Evolutionary conservation across 2,329 filamentous ascomycete species (phyloP).

Genomic region (Pseudogymnoascus pannorum): DNA sequence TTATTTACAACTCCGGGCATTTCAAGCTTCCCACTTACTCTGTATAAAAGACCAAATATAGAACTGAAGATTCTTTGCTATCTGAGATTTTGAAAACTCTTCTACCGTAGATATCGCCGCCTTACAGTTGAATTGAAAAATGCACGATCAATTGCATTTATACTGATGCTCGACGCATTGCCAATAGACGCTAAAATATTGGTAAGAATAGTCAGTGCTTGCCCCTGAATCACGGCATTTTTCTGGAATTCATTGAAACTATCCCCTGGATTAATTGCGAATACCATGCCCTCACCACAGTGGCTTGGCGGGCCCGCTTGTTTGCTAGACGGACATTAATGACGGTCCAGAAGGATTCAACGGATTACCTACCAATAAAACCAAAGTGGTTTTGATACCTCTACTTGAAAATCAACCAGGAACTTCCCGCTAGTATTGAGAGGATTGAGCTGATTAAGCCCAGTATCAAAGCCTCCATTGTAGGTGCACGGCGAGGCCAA

Average conservation of each 20-base stretch:
- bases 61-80: no score
- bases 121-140: no score
- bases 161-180: no score
- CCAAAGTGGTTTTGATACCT: constrained; percentile 21
- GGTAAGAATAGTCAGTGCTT: constrained; percentile 1
- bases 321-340: background rate
- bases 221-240: background rate
- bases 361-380: constrained; percentile 19
- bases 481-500: constrained; percentile 57
- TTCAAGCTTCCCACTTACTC: no score
- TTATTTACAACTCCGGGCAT: no score
- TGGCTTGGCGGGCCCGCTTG: constrained; percentile 19
- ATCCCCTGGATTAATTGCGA: constrained; percentile 22
- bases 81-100: no score
- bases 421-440: constrained; percentile 40
- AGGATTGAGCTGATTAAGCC: constrained; percentile 55
- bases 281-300: constrained; percentile 25
- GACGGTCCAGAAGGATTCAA: no score
- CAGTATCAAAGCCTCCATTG: constrained; percentile 59
- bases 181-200: background rate
- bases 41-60: no score
- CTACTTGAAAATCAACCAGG: constrained; percentile 16
- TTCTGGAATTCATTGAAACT: constrained; percentile 18
- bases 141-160: no score
- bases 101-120: no score